Evolutionary conservation across 805 yeast genomes (phyloP).

Genomic region (Lachancea sp.): DNA sequence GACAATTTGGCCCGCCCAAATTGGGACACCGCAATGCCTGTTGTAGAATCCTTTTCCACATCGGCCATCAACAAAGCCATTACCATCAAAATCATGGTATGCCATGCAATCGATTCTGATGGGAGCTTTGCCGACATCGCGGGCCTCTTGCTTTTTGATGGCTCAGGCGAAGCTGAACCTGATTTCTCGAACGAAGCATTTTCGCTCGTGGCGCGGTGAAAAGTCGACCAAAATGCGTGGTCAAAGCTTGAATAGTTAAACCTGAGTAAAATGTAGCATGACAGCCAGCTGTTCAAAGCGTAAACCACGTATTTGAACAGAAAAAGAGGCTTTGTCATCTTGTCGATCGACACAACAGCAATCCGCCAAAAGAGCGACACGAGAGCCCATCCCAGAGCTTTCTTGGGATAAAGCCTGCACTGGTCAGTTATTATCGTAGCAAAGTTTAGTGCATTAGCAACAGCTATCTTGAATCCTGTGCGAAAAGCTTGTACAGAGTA

Average conservation of each 20-base stretch:
- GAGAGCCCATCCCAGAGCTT: not conserved
- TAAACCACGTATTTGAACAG: not conserved
- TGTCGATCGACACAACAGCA: not conserved
- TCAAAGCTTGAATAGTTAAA: not conserved
- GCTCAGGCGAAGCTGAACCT: not conserved
- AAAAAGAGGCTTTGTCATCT: not conserved
- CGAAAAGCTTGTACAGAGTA: conserved; percentile 43
- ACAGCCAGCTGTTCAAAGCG: not conserved
- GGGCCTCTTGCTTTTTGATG: too few species aligned
- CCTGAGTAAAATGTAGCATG: not conserved
- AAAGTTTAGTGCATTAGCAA: conserved; percentile 25
- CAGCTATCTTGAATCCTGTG: conserved; percentile 48
- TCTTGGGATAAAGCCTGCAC: not conserved
- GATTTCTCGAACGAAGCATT: not conserved
- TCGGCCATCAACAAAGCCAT: not conserved
- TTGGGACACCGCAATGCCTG: not conserved
- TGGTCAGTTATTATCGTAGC: conserved; percentile 35
- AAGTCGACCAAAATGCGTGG: conserved; percentile 1
- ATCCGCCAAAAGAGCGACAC: not conserved
- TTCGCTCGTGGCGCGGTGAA: not conserved
- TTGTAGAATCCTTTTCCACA: not conserved
- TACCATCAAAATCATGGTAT: not conserved
- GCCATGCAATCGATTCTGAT: not conserved
- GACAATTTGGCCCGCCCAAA: not conserved
- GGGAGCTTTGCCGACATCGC: not conserved